These are phyloP conservation scores for Hypoxylon sp. DNA, from an alignment of 2,329 filamentous ascomycete genomes.

Conservation along the genomic window DNA sequence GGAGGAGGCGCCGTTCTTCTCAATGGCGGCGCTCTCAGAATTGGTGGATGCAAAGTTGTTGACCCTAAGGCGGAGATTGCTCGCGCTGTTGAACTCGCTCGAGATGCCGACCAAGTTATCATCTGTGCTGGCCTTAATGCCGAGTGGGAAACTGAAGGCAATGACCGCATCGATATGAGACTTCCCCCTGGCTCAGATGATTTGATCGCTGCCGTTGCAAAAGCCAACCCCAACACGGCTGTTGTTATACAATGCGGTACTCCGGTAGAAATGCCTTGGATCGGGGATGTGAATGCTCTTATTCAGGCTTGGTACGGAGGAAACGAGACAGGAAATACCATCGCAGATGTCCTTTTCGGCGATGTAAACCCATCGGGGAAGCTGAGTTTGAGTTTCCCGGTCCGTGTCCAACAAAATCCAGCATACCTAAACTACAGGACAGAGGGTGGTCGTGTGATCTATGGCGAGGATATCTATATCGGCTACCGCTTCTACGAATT, in stretches of 20 bases:
- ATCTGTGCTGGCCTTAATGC: constrained; percentile 82
- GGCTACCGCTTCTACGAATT: constrained; percentile 87
- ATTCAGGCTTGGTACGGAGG: constrained; percentile 88
- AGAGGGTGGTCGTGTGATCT: constrained; percentile 78
- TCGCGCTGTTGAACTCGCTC: constrained; percentile 76
- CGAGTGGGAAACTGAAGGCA: constrained; percentile 85
- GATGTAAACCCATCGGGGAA: constrained; percentile 81
- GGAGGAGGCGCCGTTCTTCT: constrained; percentile 64
- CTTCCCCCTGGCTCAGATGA: constrained; percentile 80
- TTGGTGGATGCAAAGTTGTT: constrained; percentile 72
- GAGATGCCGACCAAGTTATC: constrained; percentile 80
- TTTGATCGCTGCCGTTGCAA: constrained; percentile 75
- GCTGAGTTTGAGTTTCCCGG: constrained; percentile 79
- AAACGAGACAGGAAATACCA: constrained; percentile 86
- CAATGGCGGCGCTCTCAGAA: constrained; percentile 71
- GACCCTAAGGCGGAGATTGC: constrained; percentile 71
- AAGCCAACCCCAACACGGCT: constrained; percentile 76
- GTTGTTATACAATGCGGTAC: constrained; percentile 85
- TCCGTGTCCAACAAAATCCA: constrained; percentile 76
- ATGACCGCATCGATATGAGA: constrained; percentile 82
- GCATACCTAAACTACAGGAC: constrained; percentile 80
- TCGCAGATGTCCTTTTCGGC: constrained; percentile 83
- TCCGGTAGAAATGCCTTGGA: constrained; percentile 79
- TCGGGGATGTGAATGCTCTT: constrained; percentile 67
- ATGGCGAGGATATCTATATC: constrained; percentile 84